Evolutionary conservation across 2,329 filamentous ascomycete species (phyloP).

Genomic region (Colletotrichum godetiae): DNA sequence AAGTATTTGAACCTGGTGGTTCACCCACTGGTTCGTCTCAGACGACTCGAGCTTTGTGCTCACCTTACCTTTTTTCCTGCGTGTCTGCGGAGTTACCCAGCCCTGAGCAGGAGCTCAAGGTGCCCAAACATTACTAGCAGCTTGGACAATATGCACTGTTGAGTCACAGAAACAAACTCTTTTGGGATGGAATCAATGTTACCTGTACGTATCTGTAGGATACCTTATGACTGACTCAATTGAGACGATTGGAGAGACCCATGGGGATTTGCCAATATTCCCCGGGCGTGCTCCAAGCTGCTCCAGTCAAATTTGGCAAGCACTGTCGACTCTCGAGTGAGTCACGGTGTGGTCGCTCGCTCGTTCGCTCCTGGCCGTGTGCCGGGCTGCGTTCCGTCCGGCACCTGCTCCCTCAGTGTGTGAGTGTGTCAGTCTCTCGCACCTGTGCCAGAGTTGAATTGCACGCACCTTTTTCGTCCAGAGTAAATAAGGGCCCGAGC

Average conservation of each 20-base stretch:
- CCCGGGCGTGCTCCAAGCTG: background rate
- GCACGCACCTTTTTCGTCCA: constrained; percentile 21
- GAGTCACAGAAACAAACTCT: background rate
- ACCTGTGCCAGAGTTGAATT: constrained; percentile 5
- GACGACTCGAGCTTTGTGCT: background rate
- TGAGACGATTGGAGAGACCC: background rate
- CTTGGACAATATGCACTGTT: constrained; percentile 19
- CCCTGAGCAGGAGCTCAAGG: background rate
- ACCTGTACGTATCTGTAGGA: background rate
- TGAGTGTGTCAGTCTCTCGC: background rate
- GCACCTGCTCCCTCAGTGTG: too few species aligned
- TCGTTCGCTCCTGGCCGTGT: background rate
- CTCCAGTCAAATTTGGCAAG: background rate
- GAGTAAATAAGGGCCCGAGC: constrained; percentile 17
- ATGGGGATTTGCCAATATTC: background rate
- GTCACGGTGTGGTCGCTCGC: background rate
- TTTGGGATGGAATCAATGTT: background rate
- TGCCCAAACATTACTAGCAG: constrained; percentile 4
- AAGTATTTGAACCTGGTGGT: background rate
- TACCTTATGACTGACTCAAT: background rate
- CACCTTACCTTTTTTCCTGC: background rate
- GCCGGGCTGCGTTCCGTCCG: too few species aligned
- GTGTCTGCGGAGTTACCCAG: background rate
- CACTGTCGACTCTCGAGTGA: background rate
- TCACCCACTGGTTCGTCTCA: background rate